Conservation (phyloP, 495 filamentous ascomycete species). For the Pyrenula aspistea region DNA sequence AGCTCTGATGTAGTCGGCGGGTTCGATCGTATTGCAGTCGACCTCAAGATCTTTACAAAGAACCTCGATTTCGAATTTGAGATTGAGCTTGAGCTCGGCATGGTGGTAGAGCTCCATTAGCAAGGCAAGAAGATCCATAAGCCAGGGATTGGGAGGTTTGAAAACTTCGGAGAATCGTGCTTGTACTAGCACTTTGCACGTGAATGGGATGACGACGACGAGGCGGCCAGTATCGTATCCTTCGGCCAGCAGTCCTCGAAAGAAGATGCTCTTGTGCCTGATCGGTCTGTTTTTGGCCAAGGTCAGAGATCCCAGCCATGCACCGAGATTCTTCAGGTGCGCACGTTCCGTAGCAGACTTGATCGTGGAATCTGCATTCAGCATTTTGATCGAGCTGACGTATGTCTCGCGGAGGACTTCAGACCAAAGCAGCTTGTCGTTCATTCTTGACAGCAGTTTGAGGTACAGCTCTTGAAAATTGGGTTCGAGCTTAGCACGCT, state of each 20-base stretch:
- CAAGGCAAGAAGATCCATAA: conserved; percentile 83
- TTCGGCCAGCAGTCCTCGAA: conserved; percentile 89
- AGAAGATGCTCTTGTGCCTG: conserved; percentile 91
- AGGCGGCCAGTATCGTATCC: conserved; percentile 82
- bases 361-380: conserved; percentile 80
- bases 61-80: conserved; percentile 97
- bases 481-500: conserved; percentile 89
- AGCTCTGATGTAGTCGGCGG: conserved; percentile 67
- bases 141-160: conserved; percentile 89
- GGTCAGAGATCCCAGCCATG: conserved; percentile 88
- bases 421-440: conserved; percentile 63
- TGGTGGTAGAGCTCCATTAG: conserved; percentile 85
- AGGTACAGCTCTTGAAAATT: conserved; percentile 92
- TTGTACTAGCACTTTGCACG: conserved; percentile 84
- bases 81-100: conserved; percentile 86
- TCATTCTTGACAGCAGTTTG: conserved; percentile 73
- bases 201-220: conserved; percentile 86
- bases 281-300: conserved; percentile 91
- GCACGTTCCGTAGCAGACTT: conserved; percentile 67
- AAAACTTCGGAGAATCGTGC: conserved; percentile 80
- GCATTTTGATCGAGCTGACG: conserved; percentile 64
- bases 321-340: conserved; percentile 81
- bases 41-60: conserved; percentile 84
- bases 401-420: conserved; percentile 94
- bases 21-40: conserved; percentile 76